Percentiles rank a stretch among this genome's conserved stretches.
Evolutionary conservation across 441 rosid genomes (phyloP).

Genomic region (Croton laevigatus): DNA sequence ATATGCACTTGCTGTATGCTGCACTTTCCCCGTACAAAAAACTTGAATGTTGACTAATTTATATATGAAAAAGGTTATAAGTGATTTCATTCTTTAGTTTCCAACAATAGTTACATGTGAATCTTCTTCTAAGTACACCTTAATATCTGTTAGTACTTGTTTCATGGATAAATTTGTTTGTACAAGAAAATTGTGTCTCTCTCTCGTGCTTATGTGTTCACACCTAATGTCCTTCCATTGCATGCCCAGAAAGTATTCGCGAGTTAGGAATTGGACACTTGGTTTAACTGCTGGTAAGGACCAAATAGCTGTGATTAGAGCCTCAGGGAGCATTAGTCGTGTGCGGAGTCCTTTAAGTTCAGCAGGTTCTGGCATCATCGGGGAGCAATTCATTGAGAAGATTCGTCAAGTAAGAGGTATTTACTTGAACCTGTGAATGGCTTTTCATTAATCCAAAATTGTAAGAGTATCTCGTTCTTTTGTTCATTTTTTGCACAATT

Average conservation of each 20-base stretch:
- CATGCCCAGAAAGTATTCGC: slow-evolving; percentile 67
- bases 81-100: not conserved
- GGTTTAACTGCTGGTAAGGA: slow-evolving; percentile 82
- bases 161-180: not conserved
- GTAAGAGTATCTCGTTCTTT: not conserved
- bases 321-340: slow-evolving; percentile 93
- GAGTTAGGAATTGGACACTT: slow-evolving; percentile 83
- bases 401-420: slow-evolving; percentile 82
- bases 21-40: not conserved
- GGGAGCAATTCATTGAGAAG: slow-evolving; percentile 87
- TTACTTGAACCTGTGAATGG: slow-evolving; percentile 11
- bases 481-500: not conserved
- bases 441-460: not conserved
- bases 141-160: not conserved
- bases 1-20: not conserved
- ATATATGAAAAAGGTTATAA: not conserved
- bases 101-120: slow-evolving; percentile 4
- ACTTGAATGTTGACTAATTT: not conserved
- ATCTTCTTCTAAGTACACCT: not conserved
- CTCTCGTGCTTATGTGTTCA: not conserved
- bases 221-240: slow-evolving; percentile 9
- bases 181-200: not conserved
- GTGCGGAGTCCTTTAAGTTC: slow-evolving; percentile 63
- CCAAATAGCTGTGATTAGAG: slow-evolving; percentile 82
- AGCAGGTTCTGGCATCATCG: slow-evolving; percentile 65